phyloP scores from a whole-genome alignment of 2,329 filamentous ascomycete genomes.

The Malbranchea cinnamomea region DNA sequence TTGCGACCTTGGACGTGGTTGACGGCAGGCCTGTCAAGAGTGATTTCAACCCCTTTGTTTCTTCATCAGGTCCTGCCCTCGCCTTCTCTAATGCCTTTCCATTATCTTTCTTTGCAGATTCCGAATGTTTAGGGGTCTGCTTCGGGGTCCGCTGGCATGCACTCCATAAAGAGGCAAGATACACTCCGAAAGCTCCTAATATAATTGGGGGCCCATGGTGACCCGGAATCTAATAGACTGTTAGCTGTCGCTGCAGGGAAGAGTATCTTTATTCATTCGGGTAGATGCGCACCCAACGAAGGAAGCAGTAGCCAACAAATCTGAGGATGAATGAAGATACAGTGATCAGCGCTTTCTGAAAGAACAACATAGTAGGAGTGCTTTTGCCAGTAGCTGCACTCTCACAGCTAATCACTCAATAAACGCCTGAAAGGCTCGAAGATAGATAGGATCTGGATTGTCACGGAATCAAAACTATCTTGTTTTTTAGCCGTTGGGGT shows the following conservation, averaged over 20 bases:
- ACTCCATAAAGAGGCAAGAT: slow-evolving; percentile 26
- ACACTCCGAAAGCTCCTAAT: slow-evolving; percentile 29
- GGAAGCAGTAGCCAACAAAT: slow-evolving; percentile 24
- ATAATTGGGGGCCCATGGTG: slow-evolving; percentile 23
- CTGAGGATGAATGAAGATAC: slow-evolving; percentile 24
- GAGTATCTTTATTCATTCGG: neutral
- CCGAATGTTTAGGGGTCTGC: slow-evolving; percentile 1
- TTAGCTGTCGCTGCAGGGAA: slow-evolving; percentile 5
- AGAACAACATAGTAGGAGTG: slow-evolving; percentile 18
- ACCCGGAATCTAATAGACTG: slow-evolving; percentile 21
- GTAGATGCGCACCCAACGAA: slow-evolving; percentile 27
- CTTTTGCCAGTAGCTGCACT: too few species aligned
- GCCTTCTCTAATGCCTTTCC: neutral
- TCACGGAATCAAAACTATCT: too few species aligned
- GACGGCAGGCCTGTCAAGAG: slow-evolving; percentile 65
- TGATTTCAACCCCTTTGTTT: too few species aligned
- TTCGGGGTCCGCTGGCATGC: slow-evolving; percentile 7
- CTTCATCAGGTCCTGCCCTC: neutral
- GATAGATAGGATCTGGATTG: too few species aligned
- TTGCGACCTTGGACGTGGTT: slow-evolving; percentile 50
- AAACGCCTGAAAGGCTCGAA: too few species aligned
- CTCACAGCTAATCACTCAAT: too few species aligned
- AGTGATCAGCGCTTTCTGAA: slow-evolving; percentile 18
- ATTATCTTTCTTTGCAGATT: neutral
- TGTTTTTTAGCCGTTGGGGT: too few species aligned